Conservation (phyloP, 805 yeast species). For the Sungouiella blattae region DNA sequence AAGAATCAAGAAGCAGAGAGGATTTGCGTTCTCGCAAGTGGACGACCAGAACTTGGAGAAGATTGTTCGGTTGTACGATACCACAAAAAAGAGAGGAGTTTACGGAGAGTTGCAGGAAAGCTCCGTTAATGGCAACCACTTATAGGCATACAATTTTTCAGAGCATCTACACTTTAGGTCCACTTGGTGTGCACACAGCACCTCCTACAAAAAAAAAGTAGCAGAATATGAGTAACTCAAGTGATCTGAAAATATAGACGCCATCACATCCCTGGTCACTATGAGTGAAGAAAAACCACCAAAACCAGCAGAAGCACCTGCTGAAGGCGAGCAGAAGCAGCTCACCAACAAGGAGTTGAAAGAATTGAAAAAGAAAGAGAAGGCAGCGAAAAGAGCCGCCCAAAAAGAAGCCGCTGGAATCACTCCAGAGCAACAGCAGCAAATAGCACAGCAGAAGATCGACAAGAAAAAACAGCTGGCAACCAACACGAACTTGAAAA, state of each 20-base stretch:
- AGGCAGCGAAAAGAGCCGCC: constrained; percentile 91
- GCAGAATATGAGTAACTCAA: too few relatives aligned
- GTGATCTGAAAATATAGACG: too few relatives aligned
- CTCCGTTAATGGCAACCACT: too few relatives aligned
- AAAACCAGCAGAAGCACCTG: constrained; percentile 3
- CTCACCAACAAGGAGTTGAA: constrained; percentile 79
- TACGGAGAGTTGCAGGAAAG: constrained; percentile 50
- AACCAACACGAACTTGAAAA: constrained; percentile 48
- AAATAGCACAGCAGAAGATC: constrained; percentile 39
- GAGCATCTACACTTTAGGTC: too few relatives aligned
- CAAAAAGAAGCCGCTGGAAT: constrained; percentile 68
- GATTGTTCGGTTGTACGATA: constrained; percentile 89
- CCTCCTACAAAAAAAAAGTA: too few relatives aligned
- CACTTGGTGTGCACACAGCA: too few relatives aligned
- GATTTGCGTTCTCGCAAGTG: constrained; percentile 95
- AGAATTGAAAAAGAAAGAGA: constrained; percentile 82
- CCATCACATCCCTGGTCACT: not conserved
- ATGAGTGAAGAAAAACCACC: constrained; percentile 7
- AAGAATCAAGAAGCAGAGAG: constrained; percentile 96
- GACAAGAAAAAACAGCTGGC: constrained; percentile 39
- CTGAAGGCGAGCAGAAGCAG: constrained; percentile 9
- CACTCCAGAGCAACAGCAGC: constrained; percentile 42
- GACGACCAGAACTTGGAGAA: constrained; percentile 88
- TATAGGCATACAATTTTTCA: too few relatives aligned
- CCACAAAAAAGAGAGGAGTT: constrained; percentile 79